Percentiles rank a stretch among this genome's conserved stretches.
These are phyloP conservation scores for Rugonectria rugulosa DNA, from an alignment of 2,329 filamentous ascomycete species.

Conservation along the genomic window DNA sequence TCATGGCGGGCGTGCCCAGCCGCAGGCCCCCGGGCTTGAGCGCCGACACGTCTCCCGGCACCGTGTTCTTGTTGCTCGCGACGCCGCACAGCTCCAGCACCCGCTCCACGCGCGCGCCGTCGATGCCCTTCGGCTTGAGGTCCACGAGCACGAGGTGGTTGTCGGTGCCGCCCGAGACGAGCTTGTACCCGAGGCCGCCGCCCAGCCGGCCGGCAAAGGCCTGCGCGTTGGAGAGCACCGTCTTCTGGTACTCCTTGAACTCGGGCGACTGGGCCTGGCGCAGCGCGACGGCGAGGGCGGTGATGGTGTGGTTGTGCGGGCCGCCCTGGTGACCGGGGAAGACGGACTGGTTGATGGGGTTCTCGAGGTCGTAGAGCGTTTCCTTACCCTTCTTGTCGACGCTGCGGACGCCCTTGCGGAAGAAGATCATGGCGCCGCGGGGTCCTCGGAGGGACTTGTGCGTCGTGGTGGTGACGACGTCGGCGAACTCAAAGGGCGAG, in stretches of 20 bases:
- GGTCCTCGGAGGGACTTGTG: slow-evolving; percentile 96
- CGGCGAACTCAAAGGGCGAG: slow-evolving; percentile 84
- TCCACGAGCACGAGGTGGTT: slow-evolving; percentile 94
- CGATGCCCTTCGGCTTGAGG: slow-evolving; percentile 83
- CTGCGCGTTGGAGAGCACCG: slow-evolving; percentile 87
- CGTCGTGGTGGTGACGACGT: slow-evolving; percentile 96
- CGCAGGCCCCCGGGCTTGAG: slow-evolving; percentile 89
- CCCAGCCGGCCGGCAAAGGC: slow-evolving; percentile 74
- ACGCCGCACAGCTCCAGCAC: slow-evolving; percentile 90
- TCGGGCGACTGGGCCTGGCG: slow-evolving; percentile 88
- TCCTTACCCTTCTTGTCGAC: slow-evolving; percentile 83
- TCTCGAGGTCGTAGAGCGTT: slow-evolving; percentile 82
- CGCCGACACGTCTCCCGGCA: slow-evolving; percentile 90
- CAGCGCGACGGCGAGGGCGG: slow-evolving; percentile 87
- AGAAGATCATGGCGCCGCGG: slow-evolving; percentile 97
- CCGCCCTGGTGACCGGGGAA: slow-evolving; percentile 98
- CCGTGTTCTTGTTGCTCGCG: slow-evolving; percentile 97
- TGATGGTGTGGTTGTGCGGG: slow-evolving; percentile 98
- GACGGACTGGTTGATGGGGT: slow-evolving; percentile 90
- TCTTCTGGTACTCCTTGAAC: slow-evolving; percentile 88
- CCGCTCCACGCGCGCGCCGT: slow-evolving; percentile 86
- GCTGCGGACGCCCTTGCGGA: slow-evolving; percentile 85
- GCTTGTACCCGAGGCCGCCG: slow-evolving; percentile 77
- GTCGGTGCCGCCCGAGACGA: slow-evolving; percentile 91
- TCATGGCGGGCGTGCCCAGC: slow-evolving; percentile 95